A percentile compares a stretch with the other conserved stretches of the same genome.
phyloP scores from a whole-genome alignment of 2,329 filamentous ascomycete species.

The Arthrocladium fulminans region DNA sequence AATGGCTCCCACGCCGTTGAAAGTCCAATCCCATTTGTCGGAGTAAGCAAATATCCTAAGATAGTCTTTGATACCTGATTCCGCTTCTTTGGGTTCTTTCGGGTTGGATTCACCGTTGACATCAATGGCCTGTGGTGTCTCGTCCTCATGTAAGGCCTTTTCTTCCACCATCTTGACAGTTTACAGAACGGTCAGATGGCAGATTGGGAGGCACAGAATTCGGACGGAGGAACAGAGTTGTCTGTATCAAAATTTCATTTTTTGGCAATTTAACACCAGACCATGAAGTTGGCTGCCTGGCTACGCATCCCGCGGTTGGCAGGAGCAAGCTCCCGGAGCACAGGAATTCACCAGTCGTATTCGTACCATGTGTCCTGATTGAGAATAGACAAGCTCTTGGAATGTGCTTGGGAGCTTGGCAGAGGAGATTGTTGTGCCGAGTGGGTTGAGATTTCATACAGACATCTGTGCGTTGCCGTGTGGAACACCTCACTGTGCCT shows the following conservation, averaged over 20 bases:
- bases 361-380: background rate
- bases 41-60: constrained; percentile 19
- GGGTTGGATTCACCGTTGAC: background rate
- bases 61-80: constrained; percentile 6
- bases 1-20: constrained; percentile 16
- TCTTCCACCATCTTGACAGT: background rate
- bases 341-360: background rate
- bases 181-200: background rate
- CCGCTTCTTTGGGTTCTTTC: background rate
- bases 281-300: background rate
- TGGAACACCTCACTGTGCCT: too few species aligned
- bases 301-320: background rate
- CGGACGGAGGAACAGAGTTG: background rate
- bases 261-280: too few species aligned
- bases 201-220: background rate
- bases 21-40: constrained; percentile 19
- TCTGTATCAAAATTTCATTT: background rate
- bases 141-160: background rate
- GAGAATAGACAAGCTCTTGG: background rate
- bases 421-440: background rate
- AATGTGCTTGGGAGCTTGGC: background rate
- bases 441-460: too few species aligned
- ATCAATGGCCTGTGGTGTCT: background rate
- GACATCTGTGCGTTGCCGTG: too few species aligned
- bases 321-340: too few species aligned